phyloP scores from a whole-genome alignment of 805 yeast genomes.

The Maudiozyma saulgeensis region DNA sequence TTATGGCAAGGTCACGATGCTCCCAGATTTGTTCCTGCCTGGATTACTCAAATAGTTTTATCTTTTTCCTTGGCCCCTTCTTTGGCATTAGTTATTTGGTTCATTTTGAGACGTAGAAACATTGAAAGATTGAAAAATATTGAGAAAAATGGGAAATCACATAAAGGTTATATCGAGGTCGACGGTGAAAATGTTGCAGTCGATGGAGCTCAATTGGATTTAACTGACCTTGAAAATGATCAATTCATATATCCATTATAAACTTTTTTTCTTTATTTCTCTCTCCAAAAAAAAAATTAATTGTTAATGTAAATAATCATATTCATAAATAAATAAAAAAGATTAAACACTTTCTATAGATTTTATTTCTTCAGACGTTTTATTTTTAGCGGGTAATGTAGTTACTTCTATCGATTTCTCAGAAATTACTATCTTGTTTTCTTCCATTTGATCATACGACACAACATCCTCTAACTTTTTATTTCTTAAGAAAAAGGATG shows the following conservation, averaged over 20 bases:
- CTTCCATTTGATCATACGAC: conserved; percentile 3
- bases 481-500: conserved; percentile 43
- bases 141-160: conserved; percentile 10
- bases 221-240: conserved; percentile 46
- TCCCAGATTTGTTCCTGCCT: conserved; percentile 38
- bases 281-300: background rate
- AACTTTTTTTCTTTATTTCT: background rate
- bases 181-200: conserved; percentile 24
- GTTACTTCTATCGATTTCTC: background rate
- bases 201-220: conserved; percentile 35
- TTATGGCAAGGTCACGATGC: conserved; percentile 40
- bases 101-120: conserved; percentile 38
- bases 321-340: no score
- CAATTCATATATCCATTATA: conserved; percentile 41
- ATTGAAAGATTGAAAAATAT: conserved; percentile 27
- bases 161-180: conserved; percentile 17
- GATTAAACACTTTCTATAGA: no score
- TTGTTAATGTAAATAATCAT: background rate
- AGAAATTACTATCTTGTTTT: background rate
- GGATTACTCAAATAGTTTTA: conserved; percentile 50
- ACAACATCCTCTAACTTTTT: conserved; percentile 30
- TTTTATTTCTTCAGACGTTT: no score
- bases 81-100: conserved; percentile 36
- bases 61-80: conserved; percentile 40
- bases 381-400: no score